Percentiles rank a stretch among this genome's conserved stretches.
phyloP scores from a whole-genome alignment of 306 rosid species.

The Prunus fruticosa region DNA sequence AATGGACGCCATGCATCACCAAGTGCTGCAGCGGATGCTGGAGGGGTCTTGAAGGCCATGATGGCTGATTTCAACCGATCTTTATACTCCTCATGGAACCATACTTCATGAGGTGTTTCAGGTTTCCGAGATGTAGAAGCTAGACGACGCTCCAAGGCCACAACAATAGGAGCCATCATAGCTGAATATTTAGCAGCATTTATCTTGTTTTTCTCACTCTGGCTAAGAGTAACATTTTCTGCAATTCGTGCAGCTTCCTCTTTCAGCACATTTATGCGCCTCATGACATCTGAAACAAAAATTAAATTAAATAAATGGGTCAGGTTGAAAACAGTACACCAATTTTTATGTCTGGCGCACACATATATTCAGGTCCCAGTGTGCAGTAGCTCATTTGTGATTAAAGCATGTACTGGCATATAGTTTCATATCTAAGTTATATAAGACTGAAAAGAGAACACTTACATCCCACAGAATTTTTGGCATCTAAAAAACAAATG shows the following conservation, averaged over 20 bases:
- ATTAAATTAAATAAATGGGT: conserved; percentile 3
- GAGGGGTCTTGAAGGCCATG: conserved; percentile 71
- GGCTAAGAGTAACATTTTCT: conserved; percentile 87
- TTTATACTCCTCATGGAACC: conserved; percentile 88
- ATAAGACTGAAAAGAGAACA: background rate
- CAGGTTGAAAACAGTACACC: background rate
- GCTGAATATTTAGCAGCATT: conserved; percentile 95
- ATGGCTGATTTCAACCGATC: conserved; percentile 75
- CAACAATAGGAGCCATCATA: conserved; percentile 98
- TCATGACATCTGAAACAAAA: conserved; percentile 81
- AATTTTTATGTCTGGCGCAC: background rate
- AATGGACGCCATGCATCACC: conserved; percentile 91
- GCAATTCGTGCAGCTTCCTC: conserved; percentile 94
- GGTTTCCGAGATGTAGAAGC: conserved; percentile 95
- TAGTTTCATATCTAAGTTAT: background rate
- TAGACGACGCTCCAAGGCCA: conserved; percentile 92
- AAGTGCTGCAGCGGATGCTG: conserved; percentile 69
- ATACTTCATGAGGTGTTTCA: conserved; percentile 92
- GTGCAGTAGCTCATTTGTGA: background rate
- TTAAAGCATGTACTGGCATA: background rate
- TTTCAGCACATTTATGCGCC: conserved; percentile 84
- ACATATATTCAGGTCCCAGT: background rate
- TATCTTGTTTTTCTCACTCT: conserved; percentile 87
- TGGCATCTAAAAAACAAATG: background rate
- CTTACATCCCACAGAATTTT: conserved; percentile 1